phyloP scores from a whole-genome alignment of 306 rosid species.

The Dryas alaskensis region DNA sequence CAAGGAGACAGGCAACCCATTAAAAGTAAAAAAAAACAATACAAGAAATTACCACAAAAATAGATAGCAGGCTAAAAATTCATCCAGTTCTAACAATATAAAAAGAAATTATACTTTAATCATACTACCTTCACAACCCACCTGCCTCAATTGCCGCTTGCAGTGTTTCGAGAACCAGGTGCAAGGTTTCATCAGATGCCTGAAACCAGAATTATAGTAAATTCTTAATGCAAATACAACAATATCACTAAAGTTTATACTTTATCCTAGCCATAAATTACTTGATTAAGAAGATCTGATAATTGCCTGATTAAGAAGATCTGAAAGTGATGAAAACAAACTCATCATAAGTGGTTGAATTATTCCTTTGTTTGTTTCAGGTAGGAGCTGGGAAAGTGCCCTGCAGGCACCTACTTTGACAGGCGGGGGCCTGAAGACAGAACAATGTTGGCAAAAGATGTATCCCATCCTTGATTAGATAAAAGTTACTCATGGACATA shows the following conservation, averaged over 20 bases:
- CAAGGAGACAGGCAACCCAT: slow-evolving; percentile 22
- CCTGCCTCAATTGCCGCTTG: slow-evolving; percentile 77
- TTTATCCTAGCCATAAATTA: slow-evolving; percentile 22
- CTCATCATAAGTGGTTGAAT: slow-evolving; percentile 60
- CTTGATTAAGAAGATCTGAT: slow-evolving; percentile 68
- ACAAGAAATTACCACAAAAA: not conserved
- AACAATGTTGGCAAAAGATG: slow-evolving; percentile 3
- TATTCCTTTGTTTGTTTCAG: slow-evolving; percentile 67
- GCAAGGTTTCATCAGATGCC: slow-evolving; percentile 93
- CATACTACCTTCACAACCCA: slow-evolving; percentile 21
- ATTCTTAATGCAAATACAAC: slow-evolving; percentile 25
- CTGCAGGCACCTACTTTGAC: slow-evolving; percentile 94
- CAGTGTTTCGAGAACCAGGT: slow-evolving; percentile 88
- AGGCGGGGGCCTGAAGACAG: slow-evolving; percentile 71
- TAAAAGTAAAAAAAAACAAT: not conserved
- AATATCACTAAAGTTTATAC: slow-evolving; percentile 20
- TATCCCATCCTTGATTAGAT: slow-evolving; percentile 7
- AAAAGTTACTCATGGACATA: not conserved
- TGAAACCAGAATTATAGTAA: slow-evolving; percentile 40
- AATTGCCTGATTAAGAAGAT: slow-evolving; percentile 76
- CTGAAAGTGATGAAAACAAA: slow-evolving; percentile 75
- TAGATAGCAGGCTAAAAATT: not conserved
- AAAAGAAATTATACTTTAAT: not conserved
- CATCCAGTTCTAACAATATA: slow-evolving; percentile 9
- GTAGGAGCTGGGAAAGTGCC: slow-evolving; percentile 81